Percentiles rank a stretch among this genome's conserved stretches.
phyloP scores from a whole-genome alignment of 1,284 basidiomycete species.

The Fomitopsis betulina region DNA sequence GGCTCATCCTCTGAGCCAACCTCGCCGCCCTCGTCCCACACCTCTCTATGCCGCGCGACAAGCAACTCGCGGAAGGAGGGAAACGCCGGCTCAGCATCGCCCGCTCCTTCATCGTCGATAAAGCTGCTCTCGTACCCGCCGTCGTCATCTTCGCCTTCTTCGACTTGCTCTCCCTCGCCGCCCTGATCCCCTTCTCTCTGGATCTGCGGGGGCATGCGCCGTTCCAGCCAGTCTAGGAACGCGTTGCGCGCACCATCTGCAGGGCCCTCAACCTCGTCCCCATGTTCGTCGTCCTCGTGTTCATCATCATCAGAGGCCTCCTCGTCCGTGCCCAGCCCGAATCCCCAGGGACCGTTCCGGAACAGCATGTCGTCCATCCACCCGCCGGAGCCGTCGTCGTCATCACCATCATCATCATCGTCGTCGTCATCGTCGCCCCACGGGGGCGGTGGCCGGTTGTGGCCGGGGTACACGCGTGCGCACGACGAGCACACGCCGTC shows the following conservation, averaged over 20 bases:
- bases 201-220: neutral
- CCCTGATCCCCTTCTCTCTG: neutral
- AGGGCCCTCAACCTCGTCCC: slow-evolving; percentile 4
- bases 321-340: slow-evolving; percentile 20
- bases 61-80: neutral
- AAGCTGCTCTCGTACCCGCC: slow-evolving; percentile 46
- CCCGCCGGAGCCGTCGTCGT: neutral
- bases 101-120: slow-evolving; percentile 34
- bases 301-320: slow-evolving; percentile 9
- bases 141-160: slow-evolving; percentile 22
- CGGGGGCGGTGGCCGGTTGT: slow-evolving; percentile 19
- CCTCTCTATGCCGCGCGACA: neutral
- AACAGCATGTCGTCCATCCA: neutral
- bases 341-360: neutral
- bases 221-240: slow-evolving; percentile 2
- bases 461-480: slow-evolving; percentile 51
- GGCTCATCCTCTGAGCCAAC: neutral
- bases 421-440: slow-evolving; percentile 16
- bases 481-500: slow-evolving; percentile 58
- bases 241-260: no score
- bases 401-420: slow-evolving; percentile 1
- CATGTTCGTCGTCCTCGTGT: slow-evolving; percentile 8
- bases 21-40: neutral
- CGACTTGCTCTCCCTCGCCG: slow-evolving; percentile 21
- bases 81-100: neutral